These are phyloP conservation scores for Scedosporium dehoogii DNA, from an alignment of 2,329 filamentous ascomycete genomes.

Conservation along the genomic window DNA sequence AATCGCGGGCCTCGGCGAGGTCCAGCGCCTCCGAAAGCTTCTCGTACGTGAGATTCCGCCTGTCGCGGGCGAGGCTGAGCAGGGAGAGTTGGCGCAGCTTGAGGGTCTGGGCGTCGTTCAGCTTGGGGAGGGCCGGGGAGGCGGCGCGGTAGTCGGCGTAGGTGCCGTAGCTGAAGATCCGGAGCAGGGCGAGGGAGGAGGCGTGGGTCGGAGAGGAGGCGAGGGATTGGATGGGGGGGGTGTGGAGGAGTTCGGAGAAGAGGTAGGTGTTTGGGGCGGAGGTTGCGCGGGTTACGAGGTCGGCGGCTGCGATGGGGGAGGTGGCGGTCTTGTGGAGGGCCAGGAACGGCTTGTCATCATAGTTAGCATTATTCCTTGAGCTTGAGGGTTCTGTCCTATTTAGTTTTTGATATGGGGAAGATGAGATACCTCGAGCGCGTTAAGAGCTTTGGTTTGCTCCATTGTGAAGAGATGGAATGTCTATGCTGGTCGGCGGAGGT, in stretches of 20 bases:
- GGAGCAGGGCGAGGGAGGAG: constrained; percentile 58
- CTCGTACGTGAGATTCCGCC: constrained; percentile 61
- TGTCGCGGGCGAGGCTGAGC: constrained; percentile 64
- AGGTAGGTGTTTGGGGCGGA: constrained; percentile 84
- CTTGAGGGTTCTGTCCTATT: constrained; percentile 12
- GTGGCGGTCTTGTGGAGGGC: constrained; percentile 78
- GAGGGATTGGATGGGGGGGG: constrained; percentile 68
- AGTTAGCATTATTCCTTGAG: constrained; percentile 25
- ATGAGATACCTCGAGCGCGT: constrained; percentile 47
- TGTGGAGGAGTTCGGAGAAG: constrained; percentile 85
- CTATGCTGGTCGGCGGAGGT: neutral
- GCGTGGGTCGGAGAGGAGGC: constrained; percentile 44
- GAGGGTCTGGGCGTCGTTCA: constrained; percentile 62
- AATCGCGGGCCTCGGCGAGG: constrained; percentile 54
- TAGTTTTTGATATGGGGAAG: neutral
- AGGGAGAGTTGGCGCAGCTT: constrained; percentile 91
- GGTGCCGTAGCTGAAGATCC: constrained; percentile 89
- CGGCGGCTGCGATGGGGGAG: constrained; percentile 73
- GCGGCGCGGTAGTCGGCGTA: constrained; percentile 60
- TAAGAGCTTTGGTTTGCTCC: constrained; percentile 63
- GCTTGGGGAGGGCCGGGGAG: constrained; percentile 48
- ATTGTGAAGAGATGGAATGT: constrained; percentile 29
- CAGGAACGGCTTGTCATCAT: constrained; percentile 61
- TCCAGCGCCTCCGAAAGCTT: constrained; percentile 57
- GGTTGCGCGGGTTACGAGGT: constrained; percentile 79